Evolutionary conservation across 192 early-diverging fungal species (phyloP).

Genomic region (Dimargaris verticillata): DNA sequence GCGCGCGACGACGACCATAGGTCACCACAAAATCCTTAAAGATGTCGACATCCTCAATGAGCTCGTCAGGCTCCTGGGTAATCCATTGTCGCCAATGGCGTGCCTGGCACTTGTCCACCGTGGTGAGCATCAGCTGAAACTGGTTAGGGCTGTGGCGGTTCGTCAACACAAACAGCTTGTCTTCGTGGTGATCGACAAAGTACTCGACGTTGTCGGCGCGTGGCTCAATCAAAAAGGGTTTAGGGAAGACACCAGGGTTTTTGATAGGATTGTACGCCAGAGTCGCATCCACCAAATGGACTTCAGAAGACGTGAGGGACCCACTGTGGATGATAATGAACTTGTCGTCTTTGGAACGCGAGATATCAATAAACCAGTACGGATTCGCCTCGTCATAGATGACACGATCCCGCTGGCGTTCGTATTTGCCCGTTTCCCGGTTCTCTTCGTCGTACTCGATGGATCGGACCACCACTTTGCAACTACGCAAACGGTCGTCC

Average conservation of each 20-base stretch:
- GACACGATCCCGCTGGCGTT: slow-evolving; percentile 21
- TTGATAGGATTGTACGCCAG: not conserved
- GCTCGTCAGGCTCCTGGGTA: slow-evolving; percentile 34
- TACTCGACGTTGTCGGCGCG: slow-evolving; percentile 44
- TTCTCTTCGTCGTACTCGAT: slow-evolving; percentile 11
- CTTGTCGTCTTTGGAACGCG: slow-evolving; percentile 49
- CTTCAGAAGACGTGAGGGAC: slow-evolving; percentile 52
- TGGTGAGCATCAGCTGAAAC: slow-evolving; percentile 41
- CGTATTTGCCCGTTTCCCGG: not conserved
- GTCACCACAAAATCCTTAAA: slow-evolving; percentile 25
- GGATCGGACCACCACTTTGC: slow-evolving; percentile 26
- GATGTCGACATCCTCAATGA: slow-evolving; percentile 62
- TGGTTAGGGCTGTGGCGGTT: slow-evolving; percentile 24
- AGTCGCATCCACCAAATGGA: slow-evolving; percentile 31
- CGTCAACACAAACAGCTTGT: slow-evolving; percentile 20
- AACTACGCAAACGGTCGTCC: slow-evolving; percentile 47
- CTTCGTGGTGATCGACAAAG: slow-evolving; percentile 59
- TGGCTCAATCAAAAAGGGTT: slow-evolving; percentile 30
- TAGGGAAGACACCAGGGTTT: slow-evolving; percentile 26
- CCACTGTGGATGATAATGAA: slow-evolving; percentile 54
- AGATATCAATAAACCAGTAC: slow-evolving; percentile 59
- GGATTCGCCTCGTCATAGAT: slow-evolving; percentile 46
- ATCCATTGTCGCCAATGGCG: slow-evolving; percentile 42
- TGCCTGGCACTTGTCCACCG: slow-evolving; percentile 18
- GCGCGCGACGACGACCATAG: slow-evolving; percentile 5